These are phyloP conservation scores for Jamesozyma lodderae DNA, from an alignment of 805 yeast genomes.

Conservation along the genomic window DNA sequence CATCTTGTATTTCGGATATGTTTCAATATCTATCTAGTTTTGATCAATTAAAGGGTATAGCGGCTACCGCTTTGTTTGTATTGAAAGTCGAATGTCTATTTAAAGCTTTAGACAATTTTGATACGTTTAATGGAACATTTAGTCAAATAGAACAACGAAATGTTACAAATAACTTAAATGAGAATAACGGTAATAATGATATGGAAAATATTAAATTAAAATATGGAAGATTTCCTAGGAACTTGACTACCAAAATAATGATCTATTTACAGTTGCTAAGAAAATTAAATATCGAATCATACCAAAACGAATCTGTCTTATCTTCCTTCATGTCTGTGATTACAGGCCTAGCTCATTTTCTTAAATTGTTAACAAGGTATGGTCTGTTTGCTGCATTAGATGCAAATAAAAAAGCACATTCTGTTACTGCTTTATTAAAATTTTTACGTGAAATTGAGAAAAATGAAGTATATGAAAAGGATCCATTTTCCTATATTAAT, in stretches of 20 bases:
- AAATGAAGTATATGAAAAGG: constrained; percentile 33
- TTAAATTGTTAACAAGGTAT: constrained; percentile 73
- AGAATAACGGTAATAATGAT: constrained; percentile 1
- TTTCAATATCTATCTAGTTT: constrained; percentile 72
- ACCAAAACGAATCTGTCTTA: constrained; percentile 27
- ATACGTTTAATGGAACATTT: constrained; percentile 10
- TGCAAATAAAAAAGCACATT: constrained; percentile 46
- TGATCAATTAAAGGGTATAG: constrained; percentile 56
- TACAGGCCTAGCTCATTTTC: constrained; percentile 85
- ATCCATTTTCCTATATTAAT: constrained; percentile 34
- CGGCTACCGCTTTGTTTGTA: constrained; percentile 63
- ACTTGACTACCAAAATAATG: constrained; percentile 82
- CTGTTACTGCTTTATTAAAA: constrained; percentile 52
- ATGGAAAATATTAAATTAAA: constrained; percentile 5
- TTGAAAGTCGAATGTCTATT: constrained; percentile 69
- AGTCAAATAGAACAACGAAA: background rate
- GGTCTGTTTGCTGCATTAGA: constrained; percentile 74
- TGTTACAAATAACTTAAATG: background rate
- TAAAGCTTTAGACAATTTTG: constrained; percentile 54
- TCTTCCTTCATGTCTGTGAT: constrained; percentile 71
- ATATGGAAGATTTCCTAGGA: constrained; percentile 56
- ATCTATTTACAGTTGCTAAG: constrained; percentile 76
- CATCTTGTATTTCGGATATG: constrained; percentile 86
- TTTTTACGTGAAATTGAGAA: constrained; percentile 48
- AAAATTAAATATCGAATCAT: constrained; percentile 38